These are phyloP conservation scores for Coniochaeta sp. DNA, from an alignment of 2,329 filamentous ascomycete species.

Conservation along the genomic window DNA sequence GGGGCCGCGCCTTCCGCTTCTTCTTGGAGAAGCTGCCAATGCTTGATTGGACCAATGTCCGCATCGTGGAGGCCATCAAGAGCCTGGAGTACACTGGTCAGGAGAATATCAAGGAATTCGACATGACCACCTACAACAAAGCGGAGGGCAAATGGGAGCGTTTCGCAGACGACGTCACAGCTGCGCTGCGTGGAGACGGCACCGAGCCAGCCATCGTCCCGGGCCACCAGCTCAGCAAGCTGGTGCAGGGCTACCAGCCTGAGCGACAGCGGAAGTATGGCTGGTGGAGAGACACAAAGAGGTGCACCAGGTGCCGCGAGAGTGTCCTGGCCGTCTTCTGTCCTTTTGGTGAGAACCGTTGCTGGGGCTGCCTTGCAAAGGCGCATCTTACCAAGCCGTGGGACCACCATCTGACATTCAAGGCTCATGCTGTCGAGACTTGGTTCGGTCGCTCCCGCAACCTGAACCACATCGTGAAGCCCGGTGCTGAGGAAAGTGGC, in stretches of 20 bases:
- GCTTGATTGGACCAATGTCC: background rate
- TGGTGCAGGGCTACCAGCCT: background rate
- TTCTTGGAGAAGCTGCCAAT: conserved; percentile 8
- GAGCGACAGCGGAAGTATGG: background rate
- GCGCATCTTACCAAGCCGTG: background rate
- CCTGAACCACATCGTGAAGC: background rate
- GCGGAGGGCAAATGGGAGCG: background rate
- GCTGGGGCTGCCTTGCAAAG: background rate
- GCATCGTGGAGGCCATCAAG: background rate
- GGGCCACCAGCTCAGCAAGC: background rate
- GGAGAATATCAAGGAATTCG: background rate
- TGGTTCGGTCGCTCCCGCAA: background rate
- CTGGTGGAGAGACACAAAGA: background rate
- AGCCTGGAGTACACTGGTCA: background rate
- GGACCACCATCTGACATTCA: background rate
- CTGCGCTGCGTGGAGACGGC: background rate
- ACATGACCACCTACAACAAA: background rate
- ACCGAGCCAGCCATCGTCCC: background rate
- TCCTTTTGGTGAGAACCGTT: background rate
- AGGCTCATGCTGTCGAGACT: background rate
- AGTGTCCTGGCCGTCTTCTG: background rate
- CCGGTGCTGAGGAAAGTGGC: background rate
- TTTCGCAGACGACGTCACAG: background rate
- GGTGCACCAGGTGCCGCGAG: background rate
- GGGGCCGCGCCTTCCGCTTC: conserved; percentile 1